phyloP scores from a whole-genome alignment of 2,329 filamentous ascomycete genomes.

The Helminthosporium solani region DNA sequence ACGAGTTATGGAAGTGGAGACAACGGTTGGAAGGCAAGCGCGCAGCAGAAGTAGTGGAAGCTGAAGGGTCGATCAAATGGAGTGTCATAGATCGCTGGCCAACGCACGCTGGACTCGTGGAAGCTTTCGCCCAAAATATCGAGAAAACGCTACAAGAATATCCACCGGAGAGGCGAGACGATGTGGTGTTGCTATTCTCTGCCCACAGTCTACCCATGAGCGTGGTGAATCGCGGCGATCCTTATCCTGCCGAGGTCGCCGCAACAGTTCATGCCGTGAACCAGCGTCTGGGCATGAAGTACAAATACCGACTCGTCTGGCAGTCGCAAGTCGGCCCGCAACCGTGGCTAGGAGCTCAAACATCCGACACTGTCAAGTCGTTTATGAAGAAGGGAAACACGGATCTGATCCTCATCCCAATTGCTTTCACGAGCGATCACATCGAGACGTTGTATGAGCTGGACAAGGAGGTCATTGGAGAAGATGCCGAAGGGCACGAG shows the following conservation, averaged over 20 bases:
- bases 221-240: slow-evolving; percentile 94
- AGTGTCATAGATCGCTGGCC: slow-evolving; percentile 99
- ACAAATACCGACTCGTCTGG: slow-evolving; percentile 94
- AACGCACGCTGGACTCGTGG: slow-evolving; percentile 82
- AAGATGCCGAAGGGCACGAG: slow-evolving; percentile 58
- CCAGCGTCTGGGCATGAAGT: slow-evolving; percentile 80
- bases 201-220: slow-evolving; percentile 96
- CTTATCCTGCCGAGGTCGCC: slow-evolving; percentile 92
- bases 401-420: slow-evolving; percentile 86
- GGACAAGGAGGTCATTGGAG: slow-evolving; percentile 91
- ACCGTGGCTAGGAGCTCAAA: slow-evolving; percentile 95
- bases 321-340: slow-evolving; percentile 96
- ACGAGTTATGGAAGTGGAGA: slow-evolving; percentile 97
- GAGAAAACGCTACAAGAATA: slow-evolving; percentile 82
- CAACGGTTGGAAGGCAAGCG: slow-evolving; percentile 80
- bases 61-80: slow-evolving; percentile 72
- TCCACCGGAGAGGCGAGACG: slow-evolving; percentile 73
- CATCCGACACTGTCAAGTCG: slow-evolving; percentile 79
- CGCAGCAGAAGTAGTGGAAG: slow-evolving; percentile 47
- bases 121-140: slow-evolving; percentile 91
- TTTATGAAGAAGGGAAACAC: slow-evolving; percentile 90
- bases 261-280: slow-evolving; percentile 98
- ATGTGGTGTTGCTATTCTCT: slow-evolving; percentile 87
- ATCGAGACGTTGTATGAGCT: slow-evolving; percentile 96
- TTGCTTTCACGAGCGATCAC: slow-evolving; percentile 98